These are phyloP conservation scores for Scheffersomyces titani DNA, from an alignment of 1,139 yeast species.

Conservation along the genomic window DNA sequence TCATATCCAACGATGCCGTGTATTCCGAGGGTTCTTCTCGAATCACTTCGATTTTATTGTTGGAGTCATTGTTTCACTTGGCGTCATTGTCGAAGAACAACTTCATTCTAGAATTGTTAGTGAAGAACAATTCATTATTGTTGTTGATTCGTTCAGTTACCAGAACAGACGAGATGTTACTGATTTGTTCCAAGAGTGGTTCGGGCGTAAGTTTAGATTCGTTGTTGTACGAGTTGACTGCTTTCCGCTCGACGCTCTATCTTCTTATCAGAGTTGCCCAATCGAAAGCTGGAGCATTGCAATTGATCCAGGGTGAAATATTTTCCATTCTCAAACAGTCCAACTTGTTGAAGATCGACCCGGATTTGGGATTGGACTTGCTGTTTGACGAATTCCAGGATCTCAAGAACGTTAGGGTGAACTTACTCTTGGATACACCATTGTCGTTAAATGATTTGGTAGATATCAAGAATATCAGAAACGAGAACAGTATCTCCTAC, in stretches of 20 bases:
- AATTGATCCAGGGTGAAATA: constrained; percentile 71
- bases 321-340: constrained; percentile 63
- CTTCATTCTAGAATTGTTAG: constrained; percentile 60
- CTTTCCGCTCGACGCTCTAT: constrained; percentile 70
- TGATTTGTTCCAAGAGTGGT: constrained; percentile 32
- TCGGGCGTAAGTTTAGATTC: constrained; percentile 48
- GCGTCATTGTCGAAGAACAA: constrained; percentile 52
- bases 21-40: constrained; percentile 78
- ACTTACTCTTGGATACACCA: constrained; percentile 55
- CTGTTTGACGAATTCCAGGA: constrained; percentile 24
- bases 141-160: constrained; percentile 67
- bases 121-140: constrained; percentile 65
- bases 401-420: constrained; percentile 28
- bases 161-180: constrained; percentile 65
- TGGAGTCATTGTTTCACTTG: constrained; percentile 69
- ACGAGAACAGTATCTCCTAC: constrained; percentile 44
- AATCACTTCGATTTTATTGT: constrained; percentile 70
- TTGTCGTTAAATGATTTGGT: constrained; percentile 30
- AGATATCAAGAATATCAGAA: constrained; percentile 9
- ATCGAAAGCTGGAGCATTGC: constrained; percentile 73
- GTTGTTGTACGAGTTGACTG: constrained; percentile 69
- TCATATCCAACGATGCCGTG: constrained; percentile 75
- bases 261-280: constrained; percentile 75
- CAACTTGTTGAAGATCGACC: constrained; percentile 65
- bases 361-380: constrained; percentile 71